These are phyloP conservation scores for Lichtheimia ramosa DNA, from an alignment of 371 early-diverging fungal genomes.

Conservation along the genomic window DNA sequence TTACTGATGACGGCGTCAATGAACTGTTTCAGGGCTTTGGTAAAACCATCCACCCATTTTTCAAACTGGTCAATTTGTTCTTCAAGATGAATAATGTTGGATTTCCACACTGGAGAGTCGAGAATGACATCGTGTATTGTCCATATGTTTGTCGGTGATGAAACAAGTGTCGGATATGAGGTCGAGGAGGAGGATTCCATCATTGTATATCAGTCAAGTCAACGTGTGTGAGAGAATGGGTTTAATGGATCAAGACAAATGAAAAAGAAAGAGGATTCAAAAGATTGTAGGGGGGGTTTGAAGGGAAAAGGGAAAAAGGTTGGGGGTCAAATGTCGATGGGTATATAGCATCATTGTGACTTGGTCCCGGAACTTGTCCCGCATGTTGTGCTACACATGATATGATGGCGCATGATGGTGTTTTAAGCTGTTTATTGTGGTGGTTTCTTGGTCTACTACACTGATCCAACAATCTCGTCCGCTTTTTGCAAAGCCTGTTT, in stretches of 20 bases:
- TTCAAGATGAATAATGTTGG: conserved; percentile 61
- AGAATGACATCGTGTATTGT: conserved; percentile 50
- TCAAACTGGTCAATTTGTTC: conserved; percentile 69
- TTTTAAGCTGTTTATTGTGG: background rate
- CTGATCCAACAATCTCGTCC: conserved; percentile 82
- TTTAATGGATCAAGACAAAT: background rate
- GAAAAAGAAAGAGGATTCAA: background rate
- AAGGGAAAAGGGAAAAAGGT: background rate
- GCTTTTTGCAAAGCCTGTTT: conserved; percentile 83
- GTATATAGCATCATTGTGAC: no score
- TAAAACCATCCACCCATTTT: conserved; percentile 62
- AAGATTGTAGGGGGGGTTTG: no score
- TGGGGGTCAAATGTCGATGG: no score
- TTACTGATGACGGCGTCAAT: conserved; percentile 47
- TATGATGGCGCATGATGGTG: no score
- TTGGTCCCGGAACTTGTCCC: no score
- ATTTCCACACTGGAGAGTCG: conserved; percentile 70
- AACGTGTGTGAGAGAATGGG: no score
- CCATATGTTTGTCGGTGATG: conserved; percentile 32
- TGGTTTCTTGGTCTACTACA: conserved; percentile 26
- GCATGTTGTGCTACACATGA: no score
- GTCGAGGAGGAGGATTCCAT: background rate
- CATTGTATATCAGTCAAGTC: no score
- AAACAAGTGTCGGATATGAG: conserved; percentile 17
- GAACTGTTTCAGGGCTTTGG: conserved; percentile 38